These are phyloP conservation scores for Tetrapisispora phaffii DNA, from an alignment of 805 yeast genomes.

Conservation along the genomic window DNA sequence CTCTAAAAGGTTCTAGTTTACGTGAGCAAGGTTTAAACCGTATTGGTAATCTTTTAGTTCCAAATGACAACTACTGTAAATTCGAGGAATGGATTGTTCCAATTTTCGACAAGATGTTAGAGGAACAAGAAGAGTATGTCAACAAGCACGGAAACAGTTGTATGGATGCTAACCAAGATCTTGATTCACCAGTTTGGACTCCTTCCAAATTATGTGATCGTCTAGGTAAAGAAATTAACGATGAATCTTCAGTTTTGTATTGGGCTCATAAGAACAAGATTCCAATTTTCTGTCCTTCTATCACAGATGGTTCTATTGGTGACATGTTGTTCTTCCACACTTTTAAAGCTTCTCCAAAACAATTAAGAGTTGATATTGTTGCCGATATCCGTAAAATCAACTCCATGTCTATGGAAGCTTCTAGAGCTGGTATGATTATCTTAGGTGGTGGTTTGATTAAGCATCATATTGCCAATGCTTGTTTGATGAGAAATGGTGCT, in stretches of 20 bases:
- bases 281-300: slow-evolving; percentile 94
- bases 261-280: slow-evolving; percentile 98
- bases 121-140: slow-evolving; percentile 73
- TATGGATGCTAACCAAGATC: slow-evolving; percentile 42
- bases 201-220: slow-evolving; percentile 90
- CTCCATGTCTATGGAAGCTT: slow-evolving; percentile 90
- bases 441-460: slow-evolving; percentile 94
- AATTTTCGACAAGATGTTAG: slow-evolving; percentile 71
- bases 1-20: slow-evolving; percentile 66
- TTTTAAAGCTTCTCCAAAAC: slow-evolving; percentile 85
- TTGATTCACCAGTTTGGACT: slow-evolving; percentile 65
- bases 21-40: slow-evolving; percentile 96
- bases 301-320: slow-evolving; percentile 97
- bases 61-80: slow-evolving; percentile 93
- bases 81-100: slow-evolving; percentile 99
- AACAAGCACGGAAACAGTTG: slow-evolving; percentile 41
- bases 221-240: slow-evolving; percentile 88
- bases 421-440: slow-evolving; percentile 89
- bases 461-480: slow-evolving; percentile 96
- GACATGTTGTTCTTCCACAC: slow-evolving; percentile 99
- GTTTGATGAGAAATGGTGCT: slow-evolving; percentile 98
- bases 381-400: slow-evolving; percentile 87
- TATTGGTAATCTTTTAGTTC: slow-evolving; percentile 92
- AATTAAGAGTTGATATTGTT: slow-evolving; percentile 83
- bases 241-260: slow-evolving; percentile 85